phyloP scores from a whole-genome alignment of 257 asterid genomes.

The Handroanthus guayacan region DNA sequence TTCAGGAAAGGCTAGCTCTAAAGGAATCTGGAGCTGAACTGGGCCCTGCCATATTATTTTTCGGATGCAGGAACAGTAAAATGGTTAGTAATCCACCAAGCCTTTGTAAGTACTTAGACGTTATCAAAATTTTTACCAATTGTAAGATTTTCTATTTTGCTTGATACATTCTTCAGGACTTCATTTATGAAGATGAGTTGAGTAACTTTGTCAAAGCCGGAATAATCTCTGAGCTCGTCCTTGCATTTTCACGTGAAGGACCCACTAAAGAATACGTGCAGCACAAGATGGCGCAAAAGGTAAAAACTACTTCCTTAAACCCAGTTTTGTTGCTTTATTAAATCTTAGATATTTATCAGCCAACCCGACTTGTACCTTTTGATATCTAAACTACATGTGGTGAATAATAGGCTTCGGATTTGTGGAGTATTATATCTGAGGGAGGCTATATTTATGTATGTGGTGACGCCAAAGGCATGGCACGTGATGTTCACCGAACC shows the following conservation, averaged over 20 bases:
- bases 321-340: neutral
- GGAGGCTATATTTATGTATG: slow-evolving; percentile 91
- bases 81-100: slow-evolving; percentile 57
- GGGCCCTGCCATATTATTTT: slow-evolving; percentile 85
- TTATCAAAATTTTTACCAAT: neutral
- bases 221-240: slow-evolving; percentile 85
- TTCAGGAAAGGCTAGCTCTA: slow-evolving; percentile 94
- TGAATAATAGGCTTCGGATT: slow-evolving; percentile 66
- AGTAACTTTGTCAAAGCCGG: slow-evolving; percentile 69
- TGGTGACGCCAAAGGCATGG: slow-evolving; percentile 99
- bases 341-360: neutral
- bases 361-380: neutral
- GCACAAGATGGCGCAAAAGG: slow-evolving; percentile 93
- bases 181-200: slow-evolving; percentile 84
- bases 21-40: slow-evolving; percentile 90
- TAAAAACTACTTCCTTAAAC: slow-evolving; percentile 29
- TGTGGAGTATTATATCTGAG: slow-evolving; percentile 87
- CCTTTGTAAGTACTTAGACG: neutral
- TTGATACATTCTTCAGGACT: slow-evolving; percentile 69
- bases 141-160: slow-evolving; percentile 15
- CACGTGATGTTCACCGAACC: slow-evolving; percentile 96
- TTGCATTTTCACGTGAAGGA: slow-evolving; percentile 96
- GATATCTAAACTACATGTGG: neutral
- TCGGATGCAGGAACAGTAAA: slow-evolving; percentile 94
- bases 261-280: slow-evolving; percentile 91